Evolutionary conservation across 2,329 filamentous ascomycete species (phyloP).

Genomic region (Alternaria arborescens): DNA sequence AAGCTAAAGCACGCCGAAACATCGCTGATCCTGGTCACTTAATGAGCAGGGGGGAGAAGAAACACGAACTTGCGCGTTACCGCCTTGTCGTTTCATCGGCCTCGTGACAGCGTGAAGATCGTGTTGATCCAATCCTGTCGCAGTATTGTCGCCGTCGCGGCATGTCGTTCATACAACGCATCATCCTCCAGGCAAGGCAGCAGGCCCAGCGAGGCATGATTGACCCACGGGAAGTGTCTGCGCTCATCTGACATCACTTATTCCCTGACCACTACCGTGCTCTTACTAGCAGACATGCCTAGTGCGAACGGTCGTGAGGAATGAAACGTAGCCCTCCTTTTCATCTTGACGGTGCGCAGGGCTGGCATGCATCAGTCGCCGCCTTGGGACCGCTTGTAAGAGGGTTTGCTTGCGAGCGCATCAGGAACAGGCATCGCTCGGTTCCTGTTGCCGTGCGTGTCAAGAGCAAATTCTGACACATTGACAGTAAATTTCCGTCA

Average conservation of each 20-base stretch:
- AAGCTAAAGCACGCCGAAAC: constrained; percentile 49
- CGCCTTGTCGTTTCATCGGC: constrained; percentile 51
- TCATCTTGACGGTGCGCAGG: constrained; percentile 27
- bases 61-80: constrained; percentile 48
- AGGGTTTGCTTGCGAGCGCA: constrained; percentile 37
- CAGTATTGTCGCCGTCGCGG: constrained; percentile 33
- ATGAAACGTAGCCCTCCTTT: constrained; percentile 47
- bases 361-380: constrained; percentile 34
- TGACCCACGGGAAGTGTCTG: constrained; percentile 23
- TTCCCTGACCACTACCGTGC: constrained; percentile 25
- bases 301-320: constrained; percentile 42
- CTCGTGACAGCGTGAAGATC: constrained; percentile 52
- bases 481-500: constrained; percentile 34
- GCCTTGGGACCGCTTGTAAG: constrained; percentile 23
- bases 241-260: constrained; percentile 47
- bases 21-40: constrained; percentile 49
- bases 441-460: constrained; percentile 29
- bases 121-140: constrained; percentile 46
- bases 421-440: constrained; percentile 46
- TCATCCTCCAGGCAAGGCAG: constrained; percentile 26
- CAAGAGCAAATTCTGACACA: constrained; percentile 39
- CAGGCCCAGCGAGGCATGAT: constrained; percentile 25
- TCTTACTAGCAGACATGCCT: constrained; percentile 37
- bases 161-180: constrained; percentile 34
- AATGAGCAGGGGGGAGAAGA: constrained; percentile 43